Evolutionary conservation across 2,329 filamentous ascomycete genomes (phyloP).

Genomic region (Aspergillus luchuensis): DNA sequence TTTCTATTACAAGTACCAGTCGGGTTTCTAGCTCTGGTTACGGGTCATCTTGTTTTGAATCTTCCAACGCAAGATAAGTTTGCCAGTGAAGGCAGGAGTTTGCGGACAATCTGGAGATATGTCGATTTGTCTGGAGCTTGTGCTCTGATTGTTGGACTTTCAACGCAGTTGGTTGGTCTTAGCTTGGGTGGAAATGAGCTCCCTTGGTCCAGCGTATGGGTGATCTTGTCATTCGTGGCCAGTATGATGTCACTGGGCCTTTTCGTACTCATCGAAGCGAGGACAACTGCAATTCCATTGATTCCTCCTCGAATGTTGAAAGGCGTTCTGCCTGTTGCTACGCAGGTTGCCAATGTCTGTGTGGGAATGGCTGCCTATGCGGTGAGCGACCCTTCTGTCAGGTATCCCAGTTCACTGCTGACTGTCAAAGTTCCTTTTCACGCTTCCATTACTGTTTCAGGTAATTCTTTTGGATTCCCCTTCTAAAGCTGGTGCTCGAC

Average conservation of each 20-base stretch:
- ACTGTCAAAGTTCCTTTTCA: conserved; percentile 48
- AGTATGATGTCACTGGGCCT: conserved; percentile 41
- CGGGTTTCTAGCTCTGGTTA: conserved; percentile 56
- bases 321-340: conserved; percentile 57
- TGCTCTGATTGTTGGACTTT: conserved; percentile 61
- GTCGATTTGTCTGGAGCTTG: conserved; percentile 62
- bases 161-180: conserved; percentile 53
- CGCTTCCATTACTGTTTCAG: conserved; percentile 49
- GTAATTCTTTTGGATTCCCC: conserved; percentile 46
- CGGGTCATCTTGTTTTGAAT: conserved; percentile 57
- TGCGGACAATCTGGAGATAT: conserved; percentile 52
- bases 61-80: conserved; percentile 39
- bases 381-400: conserved; percentile 44
- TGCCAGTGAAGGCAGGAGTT: conserved; percentile 24
- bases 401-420: not conserved
- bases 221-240: conserved; percentile 41
- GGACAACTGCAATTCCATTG: conserved; percentile 46
- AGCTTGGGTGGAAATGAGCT: conserved; percentile 51
- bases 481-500: conserved; percentile 47
- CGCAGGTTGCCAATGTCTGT: conserved; percentile 62
- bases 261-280: conserved; percentile 46
- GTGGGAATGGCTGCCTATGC: conserved; percentile 64
- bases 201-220: conserved; percentile 47
- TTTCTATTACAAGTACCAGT: conserved; percentile 66
- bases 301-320: conserved; percentile 55